Percentiles rank a stretch among this genome's conserved stretches.
Evolutionary conservation across 345 rosid species (phyloP).

Genomic region (Gossypium arboreum): DNA sequence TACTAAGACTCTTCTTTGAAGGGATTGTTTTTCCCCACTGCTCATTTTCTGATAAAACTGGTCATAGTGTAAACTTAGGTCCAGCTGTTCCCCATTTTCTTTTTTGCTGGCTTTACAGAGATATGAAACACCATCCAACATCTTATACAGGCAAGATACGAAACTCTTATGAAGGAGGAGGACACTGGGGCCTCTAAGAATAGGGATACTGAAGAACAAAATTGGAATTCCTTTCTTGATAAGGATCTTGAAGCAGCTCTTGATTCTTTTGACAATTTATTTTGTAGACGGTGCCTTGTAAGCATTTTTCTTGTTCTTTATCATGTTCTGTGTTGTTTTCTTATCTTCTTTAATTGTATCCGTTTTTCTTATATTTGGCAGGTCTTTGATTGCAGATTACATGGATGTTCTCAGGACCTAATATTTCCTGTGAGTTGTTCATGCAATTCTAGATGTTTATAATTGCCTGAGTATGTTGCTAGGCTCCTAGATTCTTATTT

Average conservation of each 20-base stretch:
- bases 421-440: constrained; percentile 76
- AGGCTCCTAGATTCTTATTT: constrained; percentile 24
- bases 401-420: constrained; percentile 99
- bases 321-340: constrained; percentile 10
- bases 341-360: constrained; percentile 7
- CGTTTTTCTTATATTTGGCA: constrained; percentile 31
- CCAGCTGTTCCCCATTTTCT: constrained; percentile 84
- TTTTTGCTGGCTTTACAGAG: constrained; percentile 82
- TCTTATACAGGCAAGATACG: constrained; percentile 99
- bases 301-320: constrained; percentile 24
- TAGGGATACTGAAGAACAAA: constrained; percentile 46
- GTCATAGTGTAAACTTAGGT: constrained; percentile 70
- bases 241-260: constrained; percentile 97
- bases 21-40: constrained; percentile 9
- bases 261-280: constrained; percentile 97
- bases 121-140: constrained; percentile 94
- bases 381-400: constrained; percentile 98
- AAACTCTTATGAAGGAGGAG: constrained; percentile 61
- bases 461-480: constrained; percentile 15
- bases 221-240: constrained; percentile 54
- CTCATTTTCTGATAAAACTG: constrained; percentile 33
- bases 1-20: not conserved
- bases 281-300: constrained; percentile 98
- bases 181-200: constrained; percentile 45
- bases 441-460: constrained; percentile 24